Percentiles rank a stretch among this genome's conserved stretches.
phyloP scores from a whole-genome alignment of 805 yeast genomes.

The Ogataea corticis region DNA sequence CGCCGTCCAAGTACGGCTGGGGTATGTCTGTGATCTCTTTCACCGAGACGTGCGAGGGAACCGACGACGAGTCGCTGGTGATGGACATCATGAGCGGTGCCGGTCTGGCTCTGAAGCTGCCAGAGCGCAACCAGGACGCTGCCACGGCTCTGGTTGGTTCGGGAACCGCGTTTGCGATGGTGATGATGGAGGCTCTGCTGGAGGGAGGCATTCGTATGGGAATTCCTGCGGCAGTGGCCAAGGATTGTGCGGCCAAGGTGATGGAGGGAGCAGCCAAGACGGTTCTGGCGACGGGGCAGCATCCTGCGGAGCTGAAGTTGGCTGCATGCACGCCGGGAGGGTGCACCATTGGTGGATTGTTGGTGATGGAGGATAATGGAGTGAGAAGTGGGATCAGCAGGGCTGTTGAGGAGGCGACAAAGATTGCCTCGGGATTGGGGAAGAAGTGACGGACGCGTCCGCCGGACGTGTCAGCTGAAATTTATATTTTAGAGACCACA shows the following conservation, averaged over 20 bases:
- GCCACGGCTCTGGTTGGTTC: conserved; percentile 95
- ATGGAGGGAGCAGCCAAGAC: conserved; percentile 91
- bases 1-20: conserved; percentile 89
- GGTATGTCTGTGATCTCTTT: conserved; percentile 95
- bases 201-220: conserved; percentile 97
- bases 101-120: conserved; percentile 66
- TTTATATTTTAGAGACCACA: too few species aligned
- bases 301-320: conserved; percentile 85
- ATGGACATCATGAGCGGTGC: conserved; percentile 59
- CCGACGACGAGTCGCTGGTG: conserved; percentile 44
- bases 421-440: conserved; percentile 62
- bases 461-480: too few species aligned
- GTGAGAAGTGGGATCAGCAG: conserved; percentile 84
- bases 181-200: conserved; percentile 86
- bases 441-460: conserved; percentile 44
- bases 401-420: conserved; percentile 91
- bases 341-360: conserved; percentile 92
- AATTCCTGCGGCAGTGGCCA: conserved; percentile 79
- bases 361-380: conserved; percentile 89
- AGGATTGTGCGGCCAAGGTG: conserved; percentile 87
- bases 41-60: conserved; percentile 46
- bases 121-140: conserved; percentile 94
- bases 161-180: conserved; percentile 91
- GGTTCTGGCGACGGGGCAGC: conserved; percentile 78
- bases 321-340: conserved; percentile 98